Evolutionary conservation across 495 filamentous ascomycete genomes (phyloP).

Genomic region (Achaetomiella virescens): DNA sequence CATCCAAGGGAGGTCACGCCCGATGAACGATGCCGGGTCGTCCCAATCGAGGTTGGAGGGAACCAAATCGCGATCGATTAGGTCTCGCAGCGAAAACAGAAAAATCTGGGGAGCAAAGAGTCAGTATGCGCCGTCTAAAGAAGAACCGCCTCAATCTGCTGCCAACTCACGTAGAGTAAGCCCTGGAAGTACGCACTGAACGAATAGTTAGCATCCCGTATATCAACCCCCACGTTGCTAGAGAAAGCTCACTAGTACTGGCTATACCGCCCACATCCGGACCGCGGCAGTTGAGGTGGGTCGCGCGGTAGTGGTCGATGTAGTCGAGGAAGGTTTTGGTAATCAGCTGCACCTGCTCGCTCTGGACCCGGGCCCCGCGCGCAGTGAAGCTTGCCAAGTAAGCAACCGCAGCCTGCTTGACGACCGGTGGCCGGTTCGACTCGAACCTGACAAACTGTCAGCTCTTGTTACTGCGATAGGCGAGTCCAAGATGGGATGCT

Average conservation of each 20-base stretch:
- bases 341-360: slow-evolving; percentile 67
- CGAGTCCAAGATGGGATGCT: not conserved
- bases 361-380: slow-evolving; percentile 70
- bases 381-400: slow-evolving; percentile 85
- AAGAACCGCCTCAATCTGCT: slow-evolving; percentile 35
- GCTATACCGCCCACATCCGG: slow-evolving; percentile 76
- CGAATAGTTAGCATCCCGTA: not conserved
- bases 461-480: not conserved
- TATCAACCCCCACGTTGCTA: not conserved
- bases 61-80: slow-evolving; percentile 51
- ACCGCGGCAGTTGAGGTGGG: slow-evolving; percentile 61
- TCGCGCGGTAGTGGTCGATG: slow-evolving; percentile 56
- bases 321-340: slow-evolving; percentile 69
- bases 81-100: slow-evolving; percentile 95
- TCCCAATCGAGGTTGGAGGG: slow-evolving; percentile 46
- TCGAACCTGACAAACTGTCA: slow-evolving; percentile 32
- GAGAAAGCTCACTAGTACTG: slow-evolving; percentile 60
- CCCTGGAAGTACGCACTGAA: slow-evolving; percentile 18
- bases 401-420: slow-evolving; percentile 78
- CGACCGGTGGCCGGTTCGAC: slow-evolving; percentile 53
- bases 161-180: slow-evolving; percentile 21
- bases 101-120: slow-evolving; percentile 59
- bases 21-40: slow-evolving; percentile 49
- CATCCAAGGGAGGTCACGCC: slow-evolving; percentile 66
- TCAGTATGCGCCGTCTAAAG: not conserved